Evolutionary conservation across 129 eudicot species (phyloP), one percentile per base, ranked within the genome.

Genomic region (Chrysanthemum makinoi): DNA sequence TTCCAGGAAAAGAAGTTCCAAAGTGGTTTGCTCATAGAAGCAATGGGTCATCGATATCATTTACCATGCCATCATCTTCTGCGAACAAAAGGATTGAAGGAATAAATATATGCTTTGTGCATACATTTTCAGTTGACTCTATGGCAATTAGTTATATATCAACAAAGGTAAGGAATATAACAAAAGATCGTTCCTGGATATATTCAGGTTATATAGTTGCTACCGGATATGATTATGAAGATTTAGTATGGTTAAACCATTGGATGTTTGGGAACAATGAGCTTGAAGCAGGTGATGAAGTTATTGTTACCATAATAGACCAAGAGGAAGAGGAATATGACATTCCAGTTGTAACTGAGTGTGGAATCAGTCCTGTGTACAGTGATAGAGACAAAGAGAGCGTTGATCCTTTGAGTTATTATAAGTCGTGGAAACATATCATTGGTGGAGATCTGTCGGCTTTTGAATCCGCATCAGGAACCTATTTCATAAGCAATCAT

Each of bases 181-280:
- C 69, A 39, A 64, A 64, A 43, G 4, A 30, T 7, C 28, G 53
- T 1, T 28, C 16, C 16, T 70, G 74, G 74, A 15, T 8, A 8
- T 70, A 70, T 53, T 0, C 0, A 0, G 5, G 52, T 3, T 5
- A 2, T 4, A 62, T 44, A 19, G 16, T 0, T 15, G 77, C 50
- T 14, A 5, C 20, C 10, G 52, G 49, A 22, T 51, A 77, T 16
- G 71, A 8, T 60, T 50, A 51, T 16, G 53, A 77, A 55, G 67
- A 70, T 26, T 49, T 70, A 62, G 17, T 63, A 14, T 77, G 81
- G 81, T 55, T 71, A 64, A 70, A 72, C 77, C 76, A 64, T 63
- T 77, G 81, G 76, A 69, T 61, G 50, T 69, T 77, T 33, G 61
- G 24, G 3, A 69, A 57, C 30, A 57, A 62, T 16, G 56, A 52